A percentile compares a stretch with the other conserved stretches of the same genome.
phyloP scores from a whole-genome alignment of 805 yeast species.

The Hanseniaspora clermontiae region DNA sequence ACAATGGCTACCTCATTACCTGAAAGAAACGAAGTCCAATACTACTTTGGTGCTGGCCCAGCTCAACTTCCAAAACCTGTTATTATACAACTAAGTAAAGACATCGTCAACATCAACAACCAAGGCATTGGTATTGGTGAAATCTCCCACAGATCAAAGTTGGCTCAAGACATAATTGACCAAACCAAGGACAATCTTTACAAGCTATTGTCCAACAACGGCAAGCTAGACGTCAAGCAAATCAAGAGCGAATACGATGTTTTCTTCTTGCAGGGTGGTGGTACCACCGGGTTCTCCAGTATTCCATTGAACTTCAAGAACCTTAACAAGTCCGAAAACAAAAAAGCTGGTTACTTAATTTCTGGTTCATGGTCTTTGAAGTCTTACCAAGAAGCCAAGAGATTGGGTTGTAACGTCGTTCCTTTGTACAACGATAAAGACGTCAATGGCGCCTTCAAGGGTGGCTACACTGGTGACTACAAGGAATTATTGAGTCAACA shows the following conservation, averaged over 20 bases:
- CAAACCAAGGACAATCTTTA: constrained; percentile 56
- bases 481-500: constrained; percentile 19
- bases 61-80: constrained; percentile 79
- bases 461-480: constrained; percentile 29
- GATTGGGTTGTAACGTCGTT: constrained; percentile 67
- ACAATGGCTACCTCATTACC: not conserved
- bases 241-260: constrained; percentile 85
- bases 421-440: constrained; percentile 47
- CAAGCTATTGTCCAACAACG: constrained; percentile 30
- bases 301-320: constrained; percentile 53
- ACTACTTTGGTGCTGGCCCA: constrained; percentile 98
- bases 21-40: constrained; percentile 29
- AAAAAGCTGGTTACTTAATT: constrained; percentile 69
- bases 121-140: constrained; percentile 86
- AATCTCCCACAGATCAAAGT: constrained; percentile 84
- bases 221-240: constrained; percentile 33
- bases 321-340: constrained; percentile 27
- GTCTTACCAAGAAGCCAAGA: constrained; percentile 70
- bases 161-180: constrained; percentile 66
- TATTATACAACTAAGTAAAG: constrained; percentile 75
- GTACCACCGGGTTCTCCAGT: constrained; percentile 89
- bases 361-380: constrained; percentile 94
- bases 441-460: constrained; percentile 45
- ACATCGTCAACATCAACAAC: constrained; percentile 57
- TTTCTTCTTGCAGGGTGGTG: constrained; percentile 94